Percentiles rank a stretch among this genome's conserved stretches.
Conservation (phyloP, 2,329 filamentous ascomycete species). For the Colletotrichum australisinense region DNA sequence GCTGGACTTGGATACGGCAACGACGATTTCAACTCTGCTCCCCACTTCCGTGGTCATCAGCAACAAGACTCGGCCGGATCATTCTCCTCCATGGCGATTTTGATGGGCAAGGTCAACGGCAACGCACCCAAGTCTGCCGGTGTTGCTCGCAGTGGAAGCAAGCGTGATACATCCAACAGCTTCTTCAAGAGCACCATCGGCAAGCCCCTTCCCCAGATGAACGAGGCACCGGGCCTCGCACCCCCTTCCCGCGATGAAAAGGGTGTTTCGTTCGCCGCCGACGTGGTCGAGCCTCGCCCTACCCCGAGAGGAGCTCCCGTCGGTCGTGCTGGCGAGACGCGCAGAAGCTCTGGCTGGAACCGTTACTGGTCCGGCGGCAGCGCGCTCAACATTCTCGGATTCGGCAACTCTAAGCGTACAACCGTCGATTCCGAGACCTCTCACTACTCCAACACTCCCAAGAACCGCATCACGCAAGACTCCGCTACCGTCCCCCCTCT, state of each 20-base stretch:
- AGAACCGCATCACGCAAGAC: conserved; percentile 67
- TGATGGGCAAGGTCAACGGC: conserved; percentile 63
- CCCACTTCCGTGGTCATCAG: conserved; percentile 62
- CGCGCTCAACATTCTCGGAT: conserved; percentile 73
- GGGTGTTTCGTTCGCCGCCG: conserved; percentile 51
- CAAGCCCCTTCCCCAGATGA: conserved; percentile 66
- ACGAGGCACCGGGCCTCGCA: conserved; percentile 43
- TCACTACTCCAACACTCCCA: conserved; percentile 58
- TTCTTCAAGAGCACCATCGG: conserved; percentile 72
- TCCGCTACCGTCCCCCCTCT: conserved; percentile 79
- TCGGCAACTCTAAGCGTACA: conserved; percentile 60
- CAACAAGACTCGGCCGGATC: conserved; percentile 66
- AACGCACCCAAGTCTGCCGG: conserved; percentile 44
- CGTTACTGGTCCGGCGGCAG: conserved; percentile 82
- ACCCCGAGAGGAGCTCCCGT: conserved; percentile 43
- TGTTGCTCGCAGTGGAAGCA: conserved; percentile 59
- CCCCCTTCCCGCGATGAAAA: conserved; percentile 47
- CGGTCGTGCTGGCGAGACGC: conserved; percentile 54
- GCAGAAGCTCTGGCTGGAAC: conserved; percentile 81
- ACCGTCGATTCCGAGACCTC: conserved; percentile 70
- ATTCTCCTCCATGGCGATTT: conserved; percentile 72
- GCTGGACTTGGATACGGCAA: conserved; percentile 61
- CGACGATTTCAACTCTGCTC: conserved; percentile 41
- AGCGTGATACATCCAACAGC: conserved; percentile 61
- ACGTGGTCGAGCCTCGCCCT: conserved; percentile 49